These are phyloP conservation scores for Plenodomus tracheiphilus DNA, from an alignment of 2,329 filamentous ascomycete species.

Conservation along the genomic window DNA sequence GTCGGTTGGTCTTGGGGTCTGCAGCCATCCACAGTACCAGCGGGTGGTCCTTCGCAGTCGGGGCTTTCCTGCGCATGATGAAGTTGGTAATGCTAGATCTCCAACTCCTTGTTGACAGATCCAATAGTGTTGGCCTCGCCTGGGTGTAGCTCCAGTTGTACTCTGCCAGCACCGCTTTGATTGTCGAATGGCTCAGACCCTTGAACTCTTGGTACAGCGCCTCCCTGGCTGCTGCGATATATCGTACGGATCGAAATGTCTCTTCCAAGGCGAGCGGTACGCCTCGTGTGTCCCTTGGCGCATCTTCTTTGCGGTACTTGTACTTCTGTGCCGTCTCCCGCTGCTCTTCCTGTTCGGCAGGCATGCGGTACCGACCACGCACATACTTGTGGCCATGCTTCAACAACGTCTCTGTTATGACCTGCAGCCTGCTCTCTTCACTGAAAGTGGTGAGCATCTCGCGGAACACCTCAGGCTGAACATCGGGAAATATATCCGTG, in stretches of 20 bases:
- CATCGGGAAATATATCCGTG: slow-evolving; percentile 73
- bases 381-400: slow-evolving; percentile 72
- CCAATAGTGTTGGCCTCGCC: slow-evolving; percentile 69
- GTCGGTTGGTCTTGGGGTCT: slow-evolving; percentile 55
- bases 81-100: slow-evolving; percentile 72
- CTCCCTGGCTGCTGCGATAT: slow-evolving; percentile 69
- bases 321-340: slow-evolving; percentile 33
- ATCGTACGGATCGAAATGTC: slow-evolving; percentile 67
- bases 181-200: slow-evolving; percentile 70
- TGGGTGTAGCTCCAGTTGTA: slow-evolving; percentile 78
- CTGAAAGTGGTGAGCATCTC: slow-evolving; percentile 78
- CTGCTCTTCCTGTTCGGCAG: slow-evolving; percentile 41
- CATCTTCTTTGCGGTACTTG: slow-evolving; percentile 37
- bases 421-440: slow-evolving; percentile 73
- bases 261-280: slow-evolving; percentile 61
- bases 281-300: slow-evolving; percentile 37
- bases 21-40: slow-evolving; percentile 67
- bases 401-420: slow-evolving; percentile 76
- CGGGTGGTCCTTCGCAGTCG: slow-evolving; percentile 58
- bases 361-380: slow-evolving; percentile 62
- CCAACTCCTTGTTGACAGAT: slow-evolving; percentile 74
- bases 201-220: slow-evolving; percentile 76
- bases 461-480: slow-evolving; percentile 80
- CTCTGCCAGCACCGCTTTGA: slow-evolving; percentile 78
- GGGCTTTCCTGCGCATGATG: slow-evolving; percentile 67